phyloP scores from a whole-genome alignment of 331 rosid species.

The Dryas integrifolia region DNA sequence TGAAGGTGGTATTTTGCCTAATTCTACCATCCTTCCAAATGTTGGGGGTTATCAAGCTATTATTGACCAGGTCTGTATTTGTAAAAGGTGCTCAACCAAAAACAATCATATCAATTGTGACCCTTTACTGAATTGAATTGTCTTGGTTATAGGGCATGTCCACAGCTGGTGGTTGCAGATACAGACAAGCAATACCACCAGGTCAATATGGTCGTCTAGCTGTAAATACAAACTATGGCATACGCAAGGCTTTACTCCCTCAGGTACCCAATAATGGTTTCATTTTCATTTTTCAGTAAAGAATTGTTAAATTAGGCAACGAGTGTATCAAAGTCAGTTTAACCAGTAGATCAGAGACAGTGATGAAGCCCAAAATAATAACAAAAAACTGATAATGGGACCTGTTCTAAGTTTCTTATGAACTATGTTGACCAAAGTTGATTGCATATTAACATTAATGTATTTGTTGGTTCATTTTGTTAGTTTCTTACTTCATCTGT shows the following conservation, averaged over 20 bases:
- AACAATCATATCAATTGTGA: background rate
- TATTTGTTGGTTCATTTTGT: no score
- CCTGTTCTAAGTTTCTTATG: background rate
- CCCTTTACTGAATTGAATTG: no score
- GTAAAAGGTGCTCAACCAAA: background rate
- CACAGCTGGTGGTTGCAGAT: constrained; percentile 21
- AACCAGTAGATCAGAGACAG: background rate
- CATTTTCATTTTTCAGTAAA: background rate
- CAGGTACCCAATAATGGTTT: constrained; percentile 1
- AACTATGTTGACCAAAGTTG: no score
- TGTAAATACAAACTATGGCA: constrained; percentile 18
- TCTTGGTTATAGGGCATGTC: constrained; percentile 3
- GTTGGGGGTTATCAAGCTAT: constrained; percentile 28
- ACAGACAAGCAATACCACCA: constrained; percentile 23
- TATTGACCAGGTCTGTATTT: constrained; percentile 13
- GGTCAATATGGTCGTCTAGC: constrained; percentile 18
- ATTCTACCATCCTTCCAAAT: constrained; percentile 14
- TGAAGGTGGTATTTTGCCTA: constrained; percentile 25
- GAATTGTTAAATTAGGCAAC: background rate
- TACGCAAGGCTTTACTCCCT: constrained; percentile 26
- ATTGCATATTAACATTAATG: no score
- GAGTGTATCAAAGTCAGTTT: background rate
- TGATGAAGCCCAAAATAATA: background rate
- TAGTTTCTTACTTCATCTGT: no score
- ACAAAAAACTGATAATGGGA: background rate